Percentiles rank a stretch among this genome's conserved stretches.
Evolutionary conservation across 164 flowering plant genomes (phyloP).

Genomic region (Vitis vinifera): ASM3070453v1 NC_081819.1:15493001-15493500

Average conservation of each 20-base stretch:
- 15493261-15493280: background rate
- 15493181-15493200: background rate
- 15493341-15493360: background rate
- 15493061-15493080: too few relatives aligned
- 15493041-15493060: too few relatives aligned
- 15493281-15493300: background rate
- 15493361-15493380: background rate
- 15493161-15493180: background rate
- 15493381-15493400: background rate
- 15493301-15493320: background rate
- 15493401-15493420: background rate
- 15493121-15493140: background rate
- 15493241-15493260: background rate
- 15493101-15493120: too few relatives aligned
- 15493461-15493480: constrained; percentile 86
- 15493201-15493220: background rate
- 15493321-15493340: background rate
- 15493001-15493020: too few relatives aligned
- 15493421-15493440: constrained; percentile 67
- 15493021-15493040: too few relatives aligned
- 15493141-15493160: background rate
- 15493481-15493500: constrained; percentile 97
- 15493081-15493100: too few relatives aligned
- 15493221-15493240: background rate
- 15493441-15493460: constrained; percentile 96